Evolutionary conservation across 2,329 filamentous ascomycete genomes (phyloP), one percentile per base, ranked within the genome.

Genomic region (Arthrinium phaeospermum): DNA sequence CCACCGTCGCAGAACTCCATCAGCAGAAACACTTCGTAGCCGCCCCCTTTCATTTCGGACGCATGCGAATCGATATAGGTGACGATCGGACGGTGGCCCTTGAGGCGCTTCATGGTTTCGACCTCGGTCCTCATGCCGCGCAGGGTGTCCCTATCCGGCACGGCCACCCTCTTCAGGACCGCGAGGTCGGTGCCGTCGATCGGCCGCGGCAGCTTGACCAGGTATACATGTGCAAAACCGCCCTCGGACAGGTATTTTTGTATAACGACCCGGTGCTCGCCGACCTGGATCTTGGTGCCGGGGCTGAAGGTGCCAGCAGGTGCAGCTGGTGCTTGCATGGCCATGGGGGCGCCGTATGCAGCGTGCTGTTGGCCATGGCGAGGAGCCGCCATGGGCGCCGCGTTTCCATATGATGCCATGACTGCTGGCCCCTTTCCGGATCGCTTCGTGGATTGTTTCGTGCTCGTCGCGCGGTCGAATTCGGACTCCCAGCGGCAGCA

Each of bases 81-180:
- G 78, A 99, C 96, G 80, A 99, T 98, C 78, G 96, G 93, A 75
- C 92, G 91, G 88, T 98, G 96, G 72, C 96, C 96, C 87, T 98
- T 98, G 78, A 99, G 89, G 84, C 96, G 95, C 91, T 99, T 99
- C 96, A 99, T 99, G 19, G 96, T 99, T 86, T 99, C 96, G 77
- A 99, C 96, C 87, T 99, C 96, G 76, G 92, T 98, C 82, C 96
- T 92, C 96, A 99, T 98, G 83, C 94, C 95, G 75, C 94, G 93
- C 84, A 99, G 87, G 72, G 96, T 91, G 75, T 97, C 94, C 87
- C 97, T 98, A 84, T 99, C 96, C 45, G 96, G 95, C 70, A 98
- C 96, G 47, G 96, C 96, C 72, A 99, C 96, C 80, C 96, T 89
- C 88, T 99, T 98, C 79, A 98, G 86, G 68, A 98, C 95, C 16